phyloP scores from a whole-genome alignment of 345 rosid species.

The Ceriops zippeliana region DNA sequence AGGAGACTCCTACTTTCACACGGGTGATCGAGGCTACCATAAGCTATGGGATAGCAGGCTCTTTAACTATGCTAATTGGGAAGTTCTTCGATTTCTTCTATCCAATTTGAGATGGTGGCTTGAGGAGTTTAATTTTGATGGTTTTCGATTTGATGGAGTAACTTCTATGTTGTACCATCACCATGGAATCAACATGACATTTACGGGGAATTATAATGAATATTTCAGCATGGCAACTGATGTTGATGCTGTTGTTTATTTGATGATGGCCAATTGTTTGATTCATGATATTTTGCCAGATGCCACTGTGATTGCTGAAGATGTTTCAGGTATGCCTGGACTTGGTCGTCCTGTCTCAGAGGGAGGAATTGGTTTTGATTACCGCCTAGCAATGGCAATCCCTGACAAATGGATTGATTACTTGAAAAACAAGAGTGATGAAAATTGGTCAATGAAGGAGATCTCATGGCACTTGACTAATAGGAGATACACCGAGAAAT shows the following conservation, averaged over 20 bases:
- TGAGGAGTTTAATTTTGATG: constrained; percentile 72
- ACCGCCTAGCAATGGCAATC: constrained; percentile 74
- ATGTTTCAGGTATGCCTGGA: constrained; percentile 88
- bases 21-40: constrained; percentile 69
- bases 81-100: constrained; percentile 76
- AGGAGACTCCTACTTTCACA: constrained; percentile 69
- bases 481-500: constrained; percentile 73
- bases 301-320: constrained; percentile 74
- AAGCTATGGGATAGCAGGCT: constrained; percentile 72
- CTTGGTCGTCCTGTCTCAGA: constrained; percentile 60
- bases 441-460: constrained; percentile 75
- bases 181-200: constrained; percentile 62
- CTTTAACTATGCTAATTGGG: constrained; percentile 82
- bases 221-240: constrained; percentile 73
- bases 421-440: constrained; percentile 67
- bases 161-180: constrained; percentile 84
- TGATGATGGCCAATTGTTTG: constrained; percentile 67
- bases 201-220: constrained; percentile 58
- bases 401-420: constrained; percentile 84
- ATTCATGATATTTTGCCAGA: constrained; percentile 61
- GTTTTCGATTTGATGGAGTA: constrained; percentile 75
- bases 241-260: constrained; percentile 71
- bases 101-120: constrained; percentile 89
- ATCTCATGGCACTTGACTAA: constrained; percentile 55
- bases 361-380: constrained; percentile 67